Percentiles rank a stretch among this genome's conserved stretches.
Conservation (phyloP, 2,329 filamentous ascomycete genomes). For the Epichloe glyceriae region DNA sequence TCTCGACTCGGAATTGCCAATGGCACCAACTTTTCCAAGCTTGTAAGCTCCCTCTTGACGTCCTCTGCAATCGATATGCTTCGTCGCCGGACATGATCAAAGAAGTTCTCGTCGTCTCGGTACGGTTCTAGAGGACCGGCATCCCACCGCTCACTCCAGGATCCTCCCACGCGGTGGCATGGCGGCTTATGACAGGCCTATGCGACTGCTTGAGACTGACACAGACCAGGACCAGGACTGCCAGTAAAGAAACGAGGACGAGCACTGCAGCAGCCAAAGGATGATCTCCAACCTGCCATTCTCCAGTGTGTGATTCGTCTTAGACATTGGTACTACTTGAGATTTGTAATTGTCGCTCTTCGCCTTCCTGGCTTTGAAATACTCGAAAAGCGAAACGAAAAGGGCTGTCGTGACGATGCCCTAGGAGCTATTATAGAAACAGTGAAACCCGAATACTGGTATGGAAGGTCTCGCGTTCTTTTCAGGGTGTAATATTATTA, state of each 20-base stretch:
- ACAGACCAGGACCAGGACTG: conserved; percentile 19
- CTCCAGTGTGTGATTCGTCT: conserved; percentile 13
- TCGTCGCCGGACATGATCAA: conserved; percentile 14
- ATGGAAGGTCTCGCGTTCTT: neutral
- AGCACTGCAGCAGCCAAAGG: conserved; percentile 21
- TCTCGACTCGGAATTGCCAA: neutral
- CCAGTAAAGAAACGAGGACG: conserved; percentile 19
- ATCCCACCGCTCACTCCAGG: conserved; percentile 7
- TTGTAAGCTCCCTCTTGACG: conserved; percentile 12
- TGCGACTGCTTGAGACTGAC: conserved; percentile 11
- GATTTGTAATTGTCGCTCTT: neutral
- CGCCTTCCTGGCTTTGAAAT: neutral
- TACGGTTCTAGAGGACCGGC: conserved; percentile 6
- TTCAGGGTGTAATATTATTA: neutral
- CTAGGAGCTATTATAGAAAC: neutral
- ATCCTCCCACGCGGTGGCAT: conserved; percentile 9
- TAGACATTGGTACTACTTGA: conserved; percentile 10
- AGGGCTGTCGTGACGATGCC: neutral
- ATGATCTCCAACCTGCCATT: conserved; percentile 20
- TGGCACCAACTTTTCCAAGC: conserved; percentile 7
- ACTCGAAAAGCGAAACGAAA: neutral
- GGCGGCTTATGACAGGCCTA: neutral
- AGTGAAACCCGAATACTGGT: neutral
- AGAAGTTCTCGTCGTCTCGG: conserved; percentile 11
- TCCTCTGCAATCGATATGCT: conserved; percentile 15